A percentile compares a stretch with the other conserved stretches of the same genome.
Evolutionary conservation across 2,329 filamentous ascomycete genomes (phyloP).

Genomic region (Scedosporium boydii): DNA sequence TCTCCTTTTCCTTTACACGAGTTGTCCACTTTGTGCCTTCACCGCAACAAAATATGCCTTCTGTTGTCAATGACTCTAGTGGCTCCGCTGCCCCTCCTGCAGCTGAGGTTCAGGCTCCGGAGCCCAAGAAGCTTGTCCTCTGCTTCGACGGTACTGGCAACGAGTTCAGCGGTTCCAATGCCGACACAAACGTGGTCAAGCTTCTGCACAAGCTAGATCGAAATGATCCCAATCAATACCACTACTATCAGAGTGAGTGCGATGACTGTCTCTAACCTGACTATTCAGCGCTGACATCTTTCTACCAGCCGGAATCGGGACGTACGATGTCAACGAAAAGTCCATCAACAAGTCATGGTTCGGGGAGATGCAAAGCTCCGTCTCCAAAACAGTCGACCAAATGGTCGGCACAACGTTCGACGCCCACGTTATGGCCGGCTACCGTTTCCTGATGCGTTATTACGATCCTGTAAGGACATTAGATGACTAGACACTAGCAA

Average conservation of each 20-base stretch:
- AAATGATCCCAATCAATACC: constrained; percentile 30
- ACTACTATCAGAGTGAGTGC: constrained; percentile 38
- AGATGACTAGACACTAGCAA: neutral
- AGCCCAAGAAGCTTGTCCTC: constrained; percentile 30
- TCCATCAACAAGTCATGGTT: constrained; percentile 28
- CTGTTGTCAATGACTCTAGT: too few relatives aligned
- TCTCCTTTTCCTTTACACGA: too few relatives aligned
- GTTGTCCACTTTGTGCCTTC: too few relatives aligned
- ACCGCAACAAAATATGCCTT: too few relatives aligned
- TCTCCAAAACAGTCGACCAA: constrained; percentile 31
- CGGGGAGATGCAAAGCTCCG: constrained; percentile 22
- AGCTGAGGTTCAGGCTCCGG: neutral
- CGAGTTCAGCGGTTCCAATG: constrained; percentile 32
- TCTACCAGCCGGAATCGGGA: constrained; percentile 36
- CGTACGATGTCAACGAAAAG: constrained; percentile 33
- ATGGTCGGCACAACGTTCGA: constrained; percentile 37
- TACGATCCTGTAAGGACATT: constrained; percentile 28
- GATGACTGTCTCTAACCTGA: fast-evolving
- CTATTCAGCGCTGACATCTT: neutral
- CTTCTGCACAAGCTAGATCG: constrained; percentile 36
- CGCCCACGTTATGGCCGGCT: constrained; percentile 41
- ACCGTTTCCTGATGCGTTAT: constrained; percentile 45
- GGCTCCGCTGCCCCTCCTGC: neutral
- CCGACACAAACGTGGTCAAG: constrained; percentile 46
- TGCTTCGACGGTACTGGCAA: constrained; percentile 42